Percentiles rank a stretch among this genome's conserved stretches.
Conservation (phyloP, 192 early-diverging fungal species). For the Mortierella alpina region DNA sequence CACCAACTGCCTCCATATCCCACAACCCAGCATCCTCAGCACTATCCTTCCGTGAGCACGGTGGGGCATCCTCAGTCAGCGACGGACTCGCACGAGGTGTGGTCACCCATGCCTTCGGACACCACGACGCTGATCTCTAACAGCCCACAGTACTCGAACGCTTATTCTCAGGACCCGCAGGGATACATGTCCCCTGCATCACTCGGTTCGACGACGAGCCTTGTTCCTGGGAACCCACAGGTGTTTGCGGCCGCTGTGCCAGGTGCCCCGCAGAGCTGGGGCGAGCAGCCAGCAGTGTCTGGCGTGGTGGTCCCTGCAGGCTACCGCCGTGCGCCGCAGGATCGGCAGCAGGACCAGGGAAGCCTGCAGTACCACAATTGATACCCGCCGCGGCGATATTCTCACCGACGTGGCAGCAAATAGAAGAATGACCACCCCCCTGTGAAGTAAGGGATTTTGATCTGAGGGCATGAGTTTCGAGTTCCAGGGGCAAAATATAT, state of each 20-base stretch:
- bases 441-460: too few species aligned
- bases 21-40: slow-evolving; percentile 6
- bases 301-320: not conserved
- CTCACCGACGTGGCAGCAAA: too few species aligned
- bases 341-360: not conserved
- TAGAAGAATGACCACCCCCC: too few species aligned
- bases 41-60: not conserved
- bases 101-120: not conserved
- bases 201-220: too few species aligned
- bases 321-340: not conserved
- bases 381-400: not conserved
- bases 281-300: slow-evolving; percentile 1
- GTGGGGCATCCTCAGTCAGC: not conserved
- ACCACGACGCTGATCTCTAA: not conserved
- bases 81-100: not conserved
- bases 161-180: not conserved
- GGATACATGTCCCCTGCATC: too few species aligned
- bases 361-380: not conserved
- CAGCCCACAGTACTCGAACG: slow-evolving; percentile 1
- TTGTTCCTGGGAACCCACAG: not conserved
- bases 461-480: too few species aligned
- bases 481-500: too few species aligned
- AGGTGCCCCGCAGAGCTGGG: slow-evolving; percentile 3
- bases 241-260: not conserved
- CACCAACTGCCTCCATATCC: not conserved